A percentile compares a stretch with the other conserved stretches of the same genome.
Conservation (phyloP, 2,329 filamentous ascomycete species). For the Aspergillus candidus region DNA sequence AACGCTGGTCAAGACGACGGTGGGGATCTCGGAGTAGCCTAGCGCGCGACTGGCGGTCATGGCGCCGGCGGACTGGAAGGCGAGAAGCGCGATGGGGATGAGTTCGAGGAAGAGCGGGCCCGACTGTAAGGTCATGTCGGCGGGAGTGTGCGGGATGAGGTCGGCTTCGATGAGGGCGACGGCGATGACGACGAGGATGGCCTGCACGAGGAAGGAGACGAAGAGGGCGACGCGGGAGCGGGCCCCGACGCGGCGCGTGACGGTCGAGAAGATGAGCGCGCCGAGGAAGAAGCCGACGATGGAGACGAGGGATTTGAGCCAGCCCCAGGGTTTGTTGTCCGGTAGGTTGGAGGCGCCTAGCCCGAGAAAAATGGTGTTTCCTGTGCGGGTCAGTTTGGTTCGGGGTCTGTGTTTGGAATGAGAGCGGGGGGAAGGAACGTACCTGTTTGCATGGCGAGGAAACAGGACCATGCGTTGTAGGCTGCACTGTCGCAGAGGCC, state of each 20-base stretch:
- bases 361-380: constrained; percentile 44
- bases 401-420: not conserved
- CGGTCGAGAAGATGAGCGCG: constrained; percentile 34
- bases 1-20: constrained; percentile 42
- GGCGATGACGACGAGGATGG: constrained; percentile 34
- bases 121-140: constrained; percentile 15
- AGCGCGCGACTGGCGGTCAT: constrained; percentile 39
- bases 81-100: constrained; percentile 38
- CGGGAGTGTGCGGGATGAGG: constrained; percentile 30
- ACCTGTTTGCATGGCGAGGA: constrained; percentile 46
- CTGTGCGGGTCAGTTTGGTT: constrained; percentile 16
- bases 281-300: constrained; percentile 39
- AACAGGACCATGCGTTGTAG: constrained; percentile 44
- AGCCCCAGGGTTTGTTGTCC: constrained; percentile 35
- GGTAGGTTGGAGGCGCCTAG: constrained; percentile 40
- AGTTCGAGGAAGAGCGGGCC: constrained; percentile 34
- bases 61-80: constrained; percentile 42
- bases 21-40: constrained; percentile 40
- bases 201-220: constrained; percentile 38
- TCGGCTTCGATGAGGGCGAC: constrained; percentile 35
- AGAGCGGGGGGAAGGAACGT: constrained; percentile 6
- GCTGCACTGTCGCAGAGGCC: constrained; percentile 42
- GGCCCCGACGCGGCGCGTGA: constrained; percentile 32
- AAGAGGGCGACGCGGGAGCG: constrained; percentile 33
- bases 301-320: constrained; percentile 41